A percentile compares a stretch with the other conserved stretches of the same genome.
Evolutionary conservation across 495 filamentous ascomycete species (phyloP).

Genomic region (Alectoria sarmentosa): DNA sequence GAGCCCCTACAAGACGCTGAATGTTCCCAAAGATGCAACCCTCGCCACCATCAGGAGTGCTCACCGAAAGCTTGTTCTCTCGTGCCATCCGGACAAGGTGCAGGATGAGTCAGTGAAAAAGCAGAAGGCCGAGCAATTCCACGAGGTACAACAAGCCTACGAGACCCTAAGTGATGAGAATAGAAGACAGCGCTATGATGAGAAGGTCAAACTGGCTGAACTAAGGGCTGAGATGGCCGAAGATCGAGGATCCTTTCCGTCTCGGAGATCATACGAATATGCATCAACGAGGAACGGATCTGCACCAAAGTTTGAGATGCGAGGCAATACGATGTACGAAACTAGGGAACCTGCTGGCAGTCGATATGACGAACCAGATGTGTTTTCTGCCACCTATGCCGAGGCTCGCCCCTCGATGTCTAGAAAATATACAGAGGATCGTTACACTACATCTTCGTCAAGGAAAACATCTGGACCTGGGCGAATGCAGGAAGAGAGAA

Average conservation of each 20-base stretch:
- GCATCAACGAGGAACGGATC: conserved; percentile 14
- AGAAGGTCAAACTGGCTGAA: conserved; percentile 58
- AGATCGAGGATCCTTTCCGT: conserved; percentile 23
- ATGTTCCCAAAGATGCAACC: conserved; percentile 67
- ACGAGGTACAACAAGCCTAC: conserved; percentile 88
- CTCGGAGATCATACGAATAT: conserved; percentile 18
- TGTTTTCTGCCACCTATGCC: conserved; percentile 40
- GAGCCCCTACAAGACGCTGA: conserved; percentile 79
- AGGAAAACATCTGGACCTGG: conserved; percentile 30
- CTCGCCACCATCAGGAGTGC: conserved; percentile 67
- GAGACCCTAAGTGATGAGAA: conserved; percentile 79
- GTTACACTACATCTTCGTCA: conserved; percentile 18
- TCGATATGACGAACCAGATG: conserved; percentile 29
- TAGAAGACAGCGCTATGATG: conserved; percentile 67
- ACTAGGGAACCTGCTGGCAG: conserved; percentile 34
- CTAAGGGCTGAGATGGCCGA: conserved; percentile 45
- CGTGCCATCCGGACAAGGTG: conserved; percentile 94
- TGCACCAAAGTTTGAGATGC: conserved; percentile 35
- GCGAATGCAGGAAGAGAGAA: conserved; percentile 29
- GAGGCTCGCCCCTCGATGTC: conserved; percentile 23
- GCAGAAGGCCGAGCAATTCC: conserved; percentile 76
- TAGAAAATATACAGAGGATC: conserved; percentile 22
- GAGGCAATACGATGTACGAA: conserved; percentile 42
- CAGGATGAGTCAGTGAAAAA: conserved; percentile 61
- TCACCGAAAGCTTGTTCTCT: conserved; percentile 87